Evolutionary conservation across 768 basidiomycete genomes (phyloP).

Genomic region (Tricholoma saponaceum): DNA sequence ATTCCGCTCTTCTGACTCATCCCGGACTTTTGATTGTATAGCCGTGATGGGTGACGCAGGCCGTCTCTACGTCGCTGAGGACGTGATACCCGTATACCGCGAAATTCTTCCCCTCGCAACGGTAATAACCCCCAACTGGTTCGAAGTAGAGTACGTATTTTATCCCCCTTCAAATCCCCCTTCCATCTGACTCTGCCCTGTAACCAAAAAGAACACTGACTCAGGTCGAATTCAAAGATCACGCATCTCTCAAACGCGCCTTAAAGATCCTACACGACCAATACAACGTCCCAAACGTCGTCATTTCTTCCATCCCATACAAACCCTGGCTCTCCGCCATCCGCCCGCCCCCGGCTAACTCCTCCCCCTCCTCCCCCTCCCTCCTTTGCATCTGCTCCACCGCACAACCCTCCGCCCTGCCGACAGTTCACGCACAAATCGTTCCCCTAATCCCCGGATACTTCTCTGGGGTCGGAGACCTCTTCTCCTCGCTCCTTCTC

Average conservation of each 20-base stretch:
- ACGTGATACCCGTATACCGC: conserved; percentile 85
- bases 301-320: conserved; percentile 87
- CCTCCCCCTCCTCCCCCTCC: conserved; percentile 35
- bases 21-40: conserved; percentile 21
- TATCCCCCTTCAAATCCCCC: not conserved
- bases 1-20: not conserved
- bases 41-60: conserved; percentile 96
- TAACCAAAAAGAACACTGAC: conserved; percentile 63
- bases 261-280: conserved; percentile 71
- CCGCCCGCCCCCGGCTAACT: conserved; percentile 46
- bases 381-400: conserved; percentile 84
- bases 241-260: conserved; percentile 62
- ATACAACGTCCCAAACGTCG: conserved; percentile 78
- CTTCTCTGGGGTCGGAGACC: conserved; percentile 95
- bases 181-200: conserved; percentile 22
- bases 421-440: conserved; percentile 58
- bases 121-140: conserved; percentile 97
- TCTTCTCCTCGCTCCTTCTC: conserved; percentile 89
- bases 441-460: conserved; percentile 85
- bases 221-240: conserved; percentile 60
- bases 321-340: conserved; percentile 52
- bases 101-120: conserved; percentile 78
- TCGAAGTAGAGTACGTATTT: conserved; percentile 83
- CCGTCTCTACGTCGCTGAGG: conserved; percentile 79
- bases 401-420: conserved; percentile 17